Conservation (phyloP, 116 monocot species). For the Dioscorea cayenensis region DNA sequence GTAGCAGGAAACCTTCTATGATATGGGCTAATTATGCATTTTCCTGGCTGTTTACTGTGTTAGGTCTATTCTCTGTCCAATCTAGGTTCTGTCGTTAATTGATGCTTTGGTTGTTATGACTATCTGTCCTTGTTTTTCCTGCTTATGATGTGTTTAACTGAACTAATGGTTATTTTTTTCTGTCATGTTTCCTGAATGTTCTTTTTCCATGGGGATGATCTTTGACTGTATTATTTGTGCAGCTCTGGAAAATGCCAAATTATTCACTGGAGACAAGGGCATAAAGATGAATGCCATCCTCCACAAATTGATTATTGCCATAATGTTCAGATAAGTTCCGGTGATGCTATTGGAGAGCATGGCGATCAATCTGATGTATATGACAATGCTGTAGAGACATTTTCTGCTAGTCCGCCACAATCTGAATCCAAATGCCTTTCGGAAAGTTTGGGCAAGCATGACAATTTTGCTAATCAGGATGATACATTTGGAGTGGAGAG, state of each 20-base stretch:
- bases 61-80: neutral
- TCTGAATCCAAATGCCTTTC: constrained; percentile 14
- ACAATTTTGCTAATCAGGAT: constrained; percentile 6
- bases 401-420: constrained; percentile 5
- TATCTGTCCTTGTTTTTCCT: too few relatives aligned
- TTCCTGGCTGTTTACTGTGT: neutral
- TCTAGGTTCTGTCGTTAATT: too few relatives aligned
- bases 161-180: too few relatives aligned
- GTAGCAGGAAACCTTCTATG: too few relatives aligned
- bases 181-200: too few relatives aligned
- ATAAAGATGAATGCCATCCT: constrained; percentile 68
- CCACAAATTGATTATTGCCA: constrained; percentile 12
- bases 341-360: constrained; percentile 8
- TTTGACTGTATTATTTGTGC: neutral
- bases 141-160: too few relatives aligned
- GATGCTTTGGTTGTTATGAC: too few relatives aligned
- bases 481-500: constrained; percentile 12
- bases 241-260: constrained; percentile 97
- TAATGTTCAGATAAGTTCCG: constrained; percentile 11
- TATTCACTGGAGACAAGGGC: constrained; percentile 85
- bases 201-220: too few relatives aligned
- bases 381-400: constrained; percentile 2
- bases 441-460: constrained; percentile 4
- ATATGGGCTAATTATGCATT: too few relatives aligned
- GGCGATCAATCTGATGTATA: constrained; percentile 6